Evolutionary conservation across 2,329 filamentous ascomycete species (phyloP).

Genomic region (Monosporascus sp.): DNA sequence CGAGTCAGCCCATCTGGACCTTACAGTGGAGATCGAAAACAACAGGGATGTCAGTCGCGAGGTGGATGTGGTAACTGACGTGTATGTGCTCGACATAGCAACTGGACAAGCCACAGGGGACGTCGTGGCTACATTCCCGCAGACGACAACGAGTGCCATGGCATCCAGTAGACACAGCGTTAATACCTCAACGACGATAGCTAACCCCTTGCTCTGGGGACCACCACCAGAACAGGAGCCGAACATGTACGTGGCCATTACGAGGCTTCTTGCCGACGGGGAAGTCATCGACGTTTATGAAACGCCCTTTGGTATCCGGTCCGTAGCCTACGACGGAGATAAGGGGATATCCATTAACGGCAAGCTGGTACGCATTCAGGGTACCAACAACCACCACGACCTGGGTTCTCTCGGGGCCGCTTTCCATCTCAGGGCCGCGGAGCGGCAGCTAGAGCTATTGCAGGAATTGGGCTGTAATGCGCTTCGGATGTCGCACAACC

Average conservation of each 20-base stretch:
- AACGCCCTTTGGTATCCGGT: slow-evolving; percentile 44
- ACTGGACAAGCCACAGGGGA: slow-evolving; percentile 22
- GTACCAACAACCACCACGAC: slow-evolving; percentile 47
- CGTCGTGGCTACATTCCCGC: slow-evolving; percentile 30
- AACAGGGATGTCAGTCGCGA: slow-evolving; percentile 22
- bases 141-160: slow-evolving; percentile 19
- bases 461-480: slow-evolving; percentile 45
- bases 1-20: slow-evolving; percentile 37
- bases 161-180: slow-evolving; percentile 26
- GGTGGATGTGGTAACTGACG: slow-evolving; percentile 34
- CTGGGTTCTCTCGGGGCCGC: slow-evolving; percentile 43
- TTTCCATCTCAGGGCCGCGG: slow-evolving; percentile 42
- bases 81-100: slow-evolving; percentile 32
- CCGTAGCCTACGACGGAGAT: slow-evolving; percentile 32
- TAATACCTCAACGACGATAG: slow-evolving; percentile 30
- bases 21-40: slow-evolving; percentile 43
- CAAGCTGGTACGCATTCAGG: slow-evolving; percentile 36
- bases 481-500: slow-evolving; percentile 47
- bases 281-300: slow-evolving; percentile 37
- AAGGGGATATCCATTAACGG: slow-evolving; percentile 42
- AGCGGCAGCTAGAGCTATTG: slow-evolving; percentile 44
- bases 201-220: slow-evolving; percentile 42
- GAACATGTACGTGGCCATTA: slow-evolving; percentile 42
- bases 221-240: slow-evolving; percentile 39
- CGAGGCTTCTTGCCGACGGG: slow-evolving; percentile 26